These are phyloP conservation scores for Xylariaceae sp. DNA, from an alignment of 2,329 filamentous ascomycete genomes.

Conservation along the genomic window DNA sequence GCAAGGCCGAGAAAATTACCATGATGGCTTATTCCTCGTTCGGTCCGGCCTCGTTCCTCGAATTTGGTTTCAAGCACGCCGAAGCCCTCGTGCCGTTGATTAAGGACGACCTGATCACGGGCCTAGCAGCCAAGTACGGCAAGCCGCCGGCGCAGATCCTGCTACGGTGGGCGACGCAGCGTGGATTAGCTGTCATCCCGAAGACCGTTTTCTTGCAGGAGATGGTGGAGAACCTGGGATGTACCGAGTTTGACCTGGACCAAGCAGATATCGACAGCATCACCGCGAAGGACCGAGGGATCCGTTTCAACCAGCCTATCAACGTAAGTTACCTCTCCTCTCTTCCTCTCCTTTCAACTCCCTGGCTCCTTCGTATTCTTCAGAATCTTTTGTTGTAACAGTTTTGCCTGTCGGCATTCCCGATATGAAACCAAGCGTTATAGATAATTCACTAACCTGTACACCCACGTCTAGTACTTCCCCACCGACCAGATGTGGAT, in stretches of 20 bases:
- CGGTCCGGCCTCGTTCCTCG: slow-evolving; percentile 76
- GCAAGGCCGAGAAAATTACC: slow-evolving; percentile 68
- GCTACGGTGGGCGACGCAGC: slow-evolving; percentile 85
- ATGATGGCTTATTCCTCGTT: slow-evolving; percentile 86
- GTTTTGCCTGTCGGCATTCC: neutral
- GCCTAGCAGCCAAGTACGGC: slow-evolving; percentile 68
- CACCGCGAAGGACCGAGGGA: slow-evolving; percentile 62
- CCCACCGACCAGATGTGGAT: slow-evolving; percentile 59
- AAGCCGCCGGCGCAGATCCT: slow-evolving; percentile 81
- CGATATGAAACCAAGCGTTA: neutral
- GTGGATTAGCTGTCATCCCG: slow-evolving; percentile 78
- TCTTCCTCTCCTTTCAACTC: slow-evolving; percentile 13
- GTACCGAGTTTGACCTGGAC: slow-evolving; percentile 66
- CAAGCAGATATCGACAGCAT: slow-evolving; percentile 70
- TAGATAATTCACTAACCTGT: slow-evolving; percentile 15
- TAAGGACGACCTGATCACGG: slow-evolving; percentile 66
- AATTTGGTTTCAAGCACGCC: slow-evolving; percentile 73
- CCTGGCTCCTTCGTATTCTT: slow-evolving; percentile 19
- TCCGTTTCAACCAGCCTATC: slow-evolving; percentile 78
- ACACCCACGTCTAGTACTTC: slow-evolving; percentile 51
- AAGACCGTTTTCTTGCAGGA: slow-evolving; percentile 63
- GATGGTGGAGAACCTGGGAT: slow-evolving; percentile 69
- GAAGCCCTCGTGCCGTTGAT: slow-evolving; percentile 69
- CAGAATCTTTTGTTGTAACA: slow-evolving; percentile 3
- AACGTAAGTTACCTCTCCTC: slow-evolving; percentile 55